Base-by-base conservation (phyloP, 192 early-diverging fungal species). In the Entomortierella chlamydospora region DNA sequence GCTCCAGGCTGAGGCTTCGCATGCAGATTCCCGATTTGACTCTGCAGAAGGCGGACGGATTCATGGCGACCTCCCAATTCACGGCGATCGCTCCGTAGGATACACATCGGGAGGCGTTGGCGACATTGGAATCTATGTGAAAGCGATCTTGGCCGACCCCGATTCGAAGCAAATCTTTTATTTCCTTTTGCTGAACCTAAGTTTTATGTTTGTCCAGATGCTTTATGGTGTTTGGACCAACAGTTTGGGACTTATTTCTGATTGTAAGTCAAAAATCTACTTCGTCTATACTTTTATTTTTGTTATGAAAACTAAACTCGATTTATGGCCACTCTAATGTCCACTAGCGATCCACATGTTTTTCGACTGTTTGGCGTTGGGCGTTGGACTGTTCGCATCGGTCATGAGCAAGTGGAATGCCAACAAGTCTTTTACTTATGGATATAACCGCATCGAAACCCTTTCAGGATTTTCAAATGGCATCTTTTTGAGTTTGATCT, bases 331-430 rank as follows among this genome's bases (percentile, higher is more conserved):
- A n/a, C n/a, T n/a, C n/a, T n/a, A n/a, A n/a, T n/a, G n/a, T n/a
- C n/a, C n/a, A n/a, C 4, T 52, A 90, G 97, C 97, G 20, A 95
- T 97, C 57, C 97, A 99, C 82, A 99, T 99, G 97, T 89, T 97
- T 63, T 99, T 99, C 83, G 97, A 99, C 83, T 96, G 94, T 61
- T 85, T 97, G 78, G 96, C 96, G 8, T 72, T 99, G 68, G 93
- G 92, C 3, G 89, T 97, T 37, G 94, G 94, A 29, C 81, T 99
- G 11, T 86, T 92, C 59, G 97, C 97, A 10, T 89, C 93, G 2
- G 94, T 97, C 2, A 92, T 97, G 87, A 90, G 91, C 64, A 96
- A 95, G 79, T 96, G 97, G 94, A 94, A 91, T 20, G 84, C 91
- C n/a, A 94, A 93, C 62, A 87, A 89, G 33, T 82, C 89, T 26